phyloP scores from a whole-genome alignment of 1,284 basidiomycete species.

The Ceratobasidium sp. region DNA sequence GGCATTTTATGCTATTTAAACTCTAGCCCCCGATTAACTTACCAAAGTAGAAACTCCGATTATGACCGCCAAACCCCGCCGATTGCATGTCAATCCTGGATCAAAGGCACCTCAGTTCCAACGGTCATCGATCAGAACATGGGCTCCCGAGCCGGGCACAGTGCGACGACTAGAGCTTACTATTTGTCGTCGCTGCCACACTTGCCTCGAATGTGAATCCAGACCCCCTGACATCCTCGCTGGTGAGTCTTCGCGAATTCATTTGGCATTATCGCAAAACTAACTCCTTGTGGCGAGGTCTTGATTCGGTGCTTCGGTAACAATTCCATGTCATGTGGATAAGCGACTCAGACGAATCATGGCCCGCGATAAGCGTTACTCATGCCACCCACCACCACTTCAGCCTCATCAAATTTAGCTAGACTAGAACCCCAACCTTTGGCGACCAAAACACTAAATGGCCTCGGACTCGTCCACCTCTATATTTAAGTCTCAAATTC shows the following conservation, averaged over 20 bases:
- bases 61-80: background rate
- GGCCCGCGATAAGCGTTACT: conserved; percentile 25
- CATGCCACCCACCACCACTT: background rate
- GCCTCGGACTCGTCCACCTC: background rate
- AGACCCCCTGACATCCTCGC: background rate
- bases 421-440: background rate
- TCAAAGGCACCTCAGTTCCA: conserved; percentile 8
- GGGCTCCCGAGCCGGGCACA: too few species aligned
- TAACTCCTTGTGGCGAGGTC: conserved; percentile 19
- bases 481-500: conserved; percentile 1
- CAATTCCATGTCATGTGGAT: conserved; percentile 12
- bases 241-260: conserved; percentile 14
- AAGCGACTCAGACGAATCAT: conserved; percentile 36
- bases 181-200: background rate
- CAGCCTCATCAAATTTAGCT: conserved; percentile 7
- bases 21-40: conserved; percentile 20
- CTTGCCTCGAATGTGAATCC: background rate
- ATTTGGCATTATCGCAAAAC: conserved; percentile 10
- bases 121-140: conserved; percentile 9
- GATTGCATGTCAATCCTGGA: background rate
- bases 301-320: conserved; percentile 36
- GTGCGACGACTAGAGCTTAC: too few species aligned
- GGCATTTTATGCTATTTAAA: background rate
- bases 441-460: conserved; percentile 5
- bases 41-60: conserved; percentile 13